phyloP scores from a whole-genome alignment of 164 flowering plant species.

The Aristolochia californica region DNA sequence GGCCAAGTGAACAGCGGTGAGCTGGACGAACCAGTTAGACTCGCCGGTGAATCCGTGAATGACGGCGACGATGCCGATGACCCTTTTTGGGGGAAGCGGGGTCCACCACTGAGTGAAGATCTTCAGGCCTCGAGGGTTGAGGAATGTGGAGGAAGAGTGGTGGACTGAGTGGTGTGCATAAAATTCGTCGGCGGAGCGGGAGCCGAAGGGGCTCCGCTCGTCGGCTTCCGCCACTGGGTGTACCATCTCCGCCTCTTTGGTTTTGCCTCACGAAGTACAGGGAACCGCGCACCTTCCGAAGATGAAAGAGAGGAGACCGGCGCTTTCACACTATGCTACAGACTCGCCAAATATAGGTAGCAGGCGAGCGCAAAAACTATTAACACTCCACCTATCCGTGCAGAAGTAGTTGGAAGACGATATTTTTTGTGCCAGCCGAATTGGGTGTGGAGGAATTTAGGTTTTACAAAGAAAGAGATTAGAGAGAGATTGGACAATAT shows the following conservation, averaged over 20 bases:
- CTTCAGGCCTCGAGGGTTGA: conserved; percentile 59
- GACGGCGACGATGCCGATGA: conserved; percentile 45
- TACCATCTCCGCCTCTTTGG: conserved; percentile 17
- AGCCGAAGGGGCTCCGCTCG: conserved; percentile 63
- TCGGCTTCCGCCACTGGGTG: conserved; percentile 76
- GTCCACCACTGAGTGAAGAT: conserved; percentile 89
- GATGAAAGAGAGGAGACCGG: neutral
- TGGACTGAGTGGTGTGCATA: conserved; percentile 58
- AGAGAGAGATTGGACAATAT: no score
- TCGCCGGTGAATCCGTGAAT: conserved; percentile 91
- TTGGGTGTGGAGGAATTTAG: no score
- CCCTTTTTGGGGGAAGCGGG: conserved; percentile 41
- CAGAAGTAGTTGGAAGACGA: no score
- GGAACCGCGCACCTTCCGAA: neutral
- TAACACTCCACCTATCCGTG: no score
- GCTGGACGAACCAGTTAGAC: conserved; percentile 72
- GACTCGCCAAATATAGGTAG: neutral
- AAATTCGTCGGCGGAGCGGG: conserved; percentile 44
- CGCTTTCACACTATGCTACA: neutral
- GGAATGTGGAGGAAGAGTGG: conserved; percentile 58
- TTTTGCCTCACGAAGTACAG: neutral
- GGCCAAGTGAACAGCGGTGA: conserved; percentile 66
- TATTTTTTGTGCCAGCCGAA: no score
- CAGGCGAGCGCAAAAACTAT: no score
- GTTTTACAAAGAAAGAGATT: no score